These are phyloP conservation scores for Aplosporella prunicola DNA, from an alignment of 2,329 filamentous ascomycete species.

Conservation along the genomic window DNA sequence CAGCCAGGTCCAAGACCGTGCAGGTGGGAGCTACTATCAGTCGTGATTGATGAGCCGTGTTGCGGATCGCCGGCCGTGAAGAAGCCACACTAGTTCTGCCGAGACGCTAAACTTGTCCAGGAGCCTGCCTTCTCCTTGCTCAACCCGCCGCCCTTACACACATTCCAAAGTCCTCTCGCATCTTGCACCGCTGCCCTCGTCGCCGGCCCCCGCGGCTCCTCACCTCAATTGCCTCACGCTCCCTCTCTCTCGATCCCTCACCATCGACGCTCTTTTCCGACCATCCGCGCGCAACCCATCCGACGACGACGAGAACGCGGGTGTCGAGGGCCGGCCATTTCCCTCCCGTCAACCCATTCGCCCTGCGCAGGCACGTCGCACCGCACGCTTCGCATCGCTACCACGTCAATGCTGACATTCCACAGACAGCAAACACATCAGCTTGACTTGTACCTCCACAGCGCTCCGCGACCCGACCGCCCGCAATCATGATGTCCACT, in stretches of 20 bases:
- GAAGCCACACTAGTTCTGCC: too few species aligned
- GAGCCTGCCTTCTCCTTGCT: too few species aligned
- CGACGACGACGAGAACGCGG: constrained; percentile 9
- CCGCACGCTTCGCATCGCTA: constrained; percentile 7
- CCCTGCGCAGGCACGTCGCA: constrained; percentile 12
- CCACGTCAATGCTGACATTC: constrained; percentile 8
- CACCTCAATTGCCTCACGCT: constrained; percentile 3
- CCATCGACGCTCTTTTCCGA: constrained; percentile 5
- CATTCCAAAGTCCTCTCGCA: too few species aligned
- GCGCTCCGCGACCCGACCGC: constrained; percentile 7
- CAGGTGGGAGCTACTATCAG: too few species aligned
- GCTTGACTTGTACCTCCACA: constrained; percentile 2
- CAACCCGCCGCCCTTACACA: too few species aligned
- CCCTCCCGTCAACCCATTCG: constrained; percentile 15
- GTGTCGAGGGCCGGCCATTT: constrained; percentile 17
- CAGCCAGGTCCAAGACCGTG: too few species aligned
- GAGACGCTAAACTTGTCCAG: too few species aligned
- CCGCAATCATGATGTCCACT: constrained; percentile 43
- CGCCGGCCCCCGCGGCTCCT: constrained; percentile 10
- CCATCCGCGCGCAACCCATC: constrained; percentile 11
- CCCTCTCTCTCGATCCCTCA: constrained; percentile 1
- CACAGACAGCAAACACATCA: constrained; percentile 9
- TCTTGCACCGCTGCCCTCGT: too few species aligned
- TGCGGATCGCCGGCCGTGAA: too few species aligned
- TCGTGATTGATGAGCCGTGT: too few species aligned